Conservation (phyloP, 306 rosid genomes). For the Citrullus mucosospermus region DNA sequence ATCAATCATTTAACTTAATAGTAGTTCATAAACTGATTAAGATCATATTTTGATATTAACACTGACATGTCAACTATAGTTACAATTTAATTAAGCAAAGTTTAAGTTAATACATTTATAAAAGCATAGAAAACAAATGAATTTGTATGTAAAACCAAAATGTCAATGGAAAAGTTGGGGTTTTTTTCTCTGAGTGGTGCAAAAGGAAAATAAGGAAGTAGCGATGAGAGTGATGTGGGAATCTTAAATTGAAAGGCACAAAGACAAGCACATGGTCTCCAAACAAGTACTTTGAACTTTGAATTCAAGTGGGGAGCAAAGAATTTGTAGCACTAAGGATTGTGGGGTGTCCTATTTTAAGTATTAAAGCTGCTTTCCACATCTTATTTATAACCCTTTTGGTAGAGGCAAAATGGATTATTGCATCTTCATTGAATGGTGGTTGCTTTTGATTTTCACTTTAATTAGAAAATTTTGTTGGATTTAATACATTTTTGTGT, state of each 20-base stretch:
- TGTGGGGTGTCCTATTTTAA: not conserved
- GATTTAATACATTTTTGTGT: too few species aligned
- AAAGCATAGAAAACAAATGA: not conserved
- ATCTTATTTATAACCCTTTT: not conserved
- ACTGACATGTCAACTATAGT: not conserved
- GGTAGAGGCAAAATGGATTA: not conserved
- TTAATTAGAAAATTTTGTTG: too few species aligned
- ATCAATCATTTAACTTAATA: not conserved
- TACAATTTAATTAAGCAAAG: not conserved
- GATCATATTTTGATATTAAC: not conserved
- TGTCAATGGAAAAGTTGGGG: not conserved
- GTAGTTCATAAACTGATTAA: not conserved
- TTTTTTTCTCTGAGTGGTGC: not conserved
- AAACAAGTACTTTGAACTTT: conserved; percentile 2
- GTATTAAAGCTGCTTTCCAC: not conserved
- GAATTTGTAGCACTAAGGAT: not conserved
- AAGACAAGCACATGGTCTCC: conserved; percentile 3
- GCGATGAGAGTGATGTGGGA: not conserved
- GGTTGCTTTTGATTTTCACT: not conserved
- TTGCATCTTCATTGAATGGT: not conserved
- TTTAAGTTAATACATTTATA: not conserved
- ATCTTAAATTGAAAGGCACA: conserved; percentile 1
- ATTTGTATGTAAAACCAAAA: not conserved
- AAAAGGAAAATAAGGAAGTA: not conserved
- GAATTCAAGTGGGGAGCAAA: conserved; percentile 8